A percentile compares a stretch with the other conserved stretches of the same genome.
Evolutionary conservation across 257 asterid species (phyloP).

Genomic region (Mitragyna speciosa): DNA sequence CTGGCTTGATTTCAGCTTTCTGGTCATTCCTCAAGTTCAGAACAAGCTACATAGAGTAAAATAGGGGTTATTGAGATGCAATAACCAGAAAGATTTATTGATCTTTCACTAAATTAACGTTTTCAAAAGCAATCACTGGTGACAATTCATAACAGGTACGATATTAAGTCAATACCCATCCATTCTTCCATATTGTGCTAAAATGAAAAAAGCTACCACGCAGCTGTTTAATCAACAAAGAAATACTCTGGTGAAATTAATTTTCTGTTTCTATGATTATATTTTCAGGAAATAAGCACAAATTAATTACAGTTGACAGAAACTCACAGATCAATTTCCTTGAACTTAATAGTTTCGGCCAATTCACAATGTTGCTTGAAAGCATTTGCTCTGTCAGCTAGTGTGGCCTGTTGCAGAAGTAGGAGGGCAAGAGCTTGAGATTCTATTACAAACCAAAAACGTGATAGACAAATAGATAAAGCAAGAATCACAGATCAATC

Average conservation of each 20-base stretch:
- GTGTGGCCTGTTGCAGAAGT: constrained; percentile 67
- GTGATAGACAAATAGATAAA: constrained; percentile 12
- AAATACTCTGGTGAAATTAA: background rate
- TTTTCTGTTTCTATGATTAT: background rate
- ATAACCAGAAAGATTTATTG: background rate
- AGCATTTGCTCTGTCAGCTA: constrained; percentile 83
- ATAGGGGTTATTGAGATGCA: background rate
- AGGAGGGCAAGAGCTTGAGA: constrained; percentile 5
- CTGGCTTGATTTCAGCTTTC: background rate
- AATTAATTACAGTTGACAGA: constrained; percentile 14
- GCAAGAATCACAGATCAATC: background rate
- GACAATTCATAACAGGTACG: background rate
- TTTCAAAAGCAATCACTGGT: background rate
- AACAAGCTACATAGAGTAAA: background rate
- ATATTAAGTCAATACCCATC: background rate
- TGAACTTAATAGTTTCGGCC: constrained; percentile 85
- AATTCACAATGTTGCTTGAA: constrained; percentile 84
- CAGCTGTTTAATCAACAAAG: background rate
- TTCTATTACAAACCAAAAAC: constrained; percentile 6
- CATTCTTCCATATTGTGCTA: background rate
- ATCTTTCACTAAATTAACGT: background rate
- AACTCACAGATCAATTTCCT: constrained; percentile 96
- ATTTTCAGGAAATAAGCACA: background rate
- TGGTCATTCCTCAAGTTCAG: background rate
- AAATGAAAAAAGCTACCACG: background rate